A percentile compares a stretch with the other conserved stretches of the same genome.
Conservation (phyloP, 441 rosid species). For the Gossypium gossypioides region DNA sequence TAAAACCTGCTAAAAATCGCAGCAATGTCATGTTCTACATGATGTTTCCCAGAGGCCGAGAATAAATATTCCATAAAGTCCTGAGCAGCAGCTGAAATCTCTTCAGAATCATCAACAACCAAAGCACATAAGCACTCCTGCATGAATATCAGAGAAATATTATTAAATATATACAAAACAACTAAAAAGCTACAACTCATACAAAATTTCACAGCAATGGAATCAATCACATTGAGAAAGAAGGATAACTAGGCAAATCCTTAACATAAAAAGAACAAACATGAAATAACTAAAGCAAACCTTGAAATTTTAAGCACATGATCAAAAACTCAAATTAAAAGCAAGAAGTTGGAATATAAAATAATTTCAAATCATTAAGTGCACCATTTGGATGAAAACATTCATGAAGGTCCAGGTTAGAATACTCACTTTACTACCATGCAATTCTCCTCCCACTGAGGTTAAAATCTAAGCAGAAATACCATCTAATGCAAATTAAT, state of each 20-base stretch:
- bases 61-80: conserved; percentile 49
- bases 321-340: not conserved
- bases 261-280: conserved; percentile 8
- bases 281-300: not conserved
- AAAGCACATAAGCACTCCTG: conserved; percentile 80
- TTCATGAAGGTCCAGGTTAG: not conserved
- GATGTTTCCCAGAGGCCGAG: conserved; percentile 27
- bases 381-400: not conserved
- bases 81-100: conserved; percentile 59
- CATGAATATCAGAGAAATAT: conserved; percentile 21
- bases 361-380: not conserved
- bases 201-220: not conserved
- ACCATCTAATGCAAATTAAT: not conserved
- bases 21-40: conserved; percentile 40
- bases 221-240: not conserved
- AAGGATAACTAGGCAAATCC: not conserved
- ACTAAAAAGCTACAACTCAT: not conserved
- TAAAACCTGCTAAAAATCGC: conserved; percentile 65
- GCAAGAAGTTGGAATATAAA: not conserved
- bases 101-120: conserved; percentile 70
- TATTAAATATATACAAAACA: not conserved
- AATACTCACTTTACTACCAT: not conserved
- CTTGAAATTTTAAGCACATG: not conserved
- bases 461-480: not conserved
- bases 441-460: not conserved